phyloP scores from a whole-genome alignment of 768 basidiomycete genomes.

The Mycena filopes region DNA sequence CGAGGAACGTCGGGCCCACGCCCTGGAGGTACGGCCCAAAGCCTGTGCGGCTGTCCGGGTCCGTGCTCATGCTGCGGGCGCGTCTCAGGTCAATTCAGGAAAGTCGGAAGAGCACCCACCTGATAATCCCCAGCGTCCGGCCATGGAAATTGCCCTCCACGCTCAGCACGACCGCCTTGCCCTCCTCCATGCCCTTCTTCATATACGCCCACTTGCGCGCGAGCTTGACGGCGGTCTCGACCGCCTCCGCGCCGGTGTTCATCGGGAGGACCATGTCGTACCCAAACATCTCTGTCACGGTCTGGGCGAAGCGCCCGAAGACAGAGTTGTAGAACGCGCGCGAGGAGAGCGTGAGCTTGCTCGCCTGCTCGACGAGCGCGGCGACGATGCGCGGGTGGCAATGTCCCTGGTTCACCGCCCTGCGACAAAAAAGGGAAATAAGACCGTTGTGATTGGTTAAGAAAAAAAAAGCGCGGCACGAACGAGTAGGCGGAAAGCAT shows the following conservation, averaged over 20 bases:
- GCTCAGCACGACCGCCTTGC: slow-evolving; percentile 86
- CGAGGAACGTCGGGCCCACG: slow-evolving; percentile 82
- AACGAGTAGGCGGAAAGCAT: slow-evolving; percentile 98
- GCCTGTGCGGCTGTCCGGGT: slow-evolving; percentile 86
- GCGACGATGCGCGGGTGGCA: slow-evolving; percentile 91
- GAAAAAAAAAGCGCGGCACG: slow-evolving; percentile 44
- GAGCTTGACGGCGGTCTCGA: slow-evolving; percentile 96
- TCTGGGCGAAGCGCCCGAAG: slow-evolving; percentile 90
- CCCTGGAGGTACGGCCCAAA: slow-evolving; percentile 92
- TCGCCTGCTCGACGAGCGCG: slow-evolving; percentile 85
- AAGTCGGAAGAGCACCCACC: slow-evolving; percentile 51
- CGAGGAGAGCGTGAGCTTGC: slow-evolving; percentile 91
- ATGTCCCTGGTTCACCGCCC: slow-evolving; percentile 94
- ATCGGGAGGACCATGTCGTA: slow-evolving; percentile 86
- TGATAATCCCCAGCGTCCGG: slow-evolving; percentile 88
- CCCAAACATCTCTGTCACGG: slow-evolving; percentile 84
- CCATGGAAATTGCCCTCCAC: slow-evolving; percentile 97
- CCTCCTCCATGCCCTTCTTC: slow-evolving; percentile 83
- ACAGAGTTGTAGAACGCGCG: slow-evolving; percentile 96
- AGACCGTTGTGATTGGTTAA: neutral
- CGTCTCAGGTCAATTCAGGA: too few species aligned
- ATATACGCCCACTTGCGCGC: slow-evolving; percentile 97
- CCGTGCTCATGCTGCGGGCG: slow-evolving; percentile 88
- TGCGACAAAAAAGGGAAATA: slow-evolving; percentile 38
- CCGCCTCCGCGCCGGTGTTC: slow-evolving; percentile 99